Base-by-base conservation (phyloP, 2,329 filamentous ascomycete species). In the Trichoderma sp. region DNA sequence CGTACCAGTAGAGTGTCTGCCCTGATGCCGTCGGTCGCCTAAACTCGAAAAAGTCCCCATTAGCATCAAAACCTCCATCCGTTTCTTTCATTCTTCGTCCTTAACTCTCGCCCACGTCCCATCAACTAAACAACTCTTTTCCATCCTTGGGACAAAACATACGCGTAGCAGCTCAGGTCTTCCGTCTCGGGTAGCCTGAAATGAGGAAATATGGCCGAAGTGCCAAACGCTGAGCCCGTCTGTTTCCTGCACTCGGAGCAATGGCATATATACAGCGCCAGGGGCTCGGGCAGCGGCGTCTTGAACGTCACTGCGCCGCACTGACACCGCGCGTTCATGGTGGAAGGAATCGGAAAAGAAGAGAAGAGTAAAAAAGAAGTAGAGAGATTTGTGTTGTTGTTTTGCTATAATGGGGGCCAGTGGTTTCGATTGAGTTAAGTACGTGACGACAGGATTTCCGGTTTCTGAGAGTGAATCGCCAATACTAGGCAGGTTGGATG, bases 221-320 rank as follows among this genome's bases (percentile, higher is more conserved):
- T 88, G 32, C 90, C 91, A 80, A 91, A 92, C 1, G 91, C 89
- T 8, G 89, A 90, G 69, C 88, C 84, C 34, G 89, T 89, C 81
- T 92, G 91, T 71, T 87, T 85, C 62, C 88, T 86, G 79, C 91
- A 93, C 78, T 90, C 86, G 70, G 84, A 81, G 80, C 91, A 93
- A 81, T 93, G 91, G 81, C 91, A 93, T 78, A 92, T 89, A 79
- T 91, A 93, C 65, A 92, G 82, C n/a, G 86, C 87, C 57, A 91
- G 81, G 0, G 91, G 91, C 71, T 86, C 83, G 4, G 84, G 79
- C 1, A 86, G 81, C 1, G 91, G 89, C 34, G 90, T 92, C 73
- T 83, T 87, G 83, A 93, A 93, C 47, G 78, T 77, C 68, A 92
- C 85, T 18, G 86, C 81, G 67, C 89, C 88, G 82, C 91, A 93